phyloP scores from a whole-genome alignment of 371 early-diverging fungal genomes.

The Coemansia sp. region DNA sequence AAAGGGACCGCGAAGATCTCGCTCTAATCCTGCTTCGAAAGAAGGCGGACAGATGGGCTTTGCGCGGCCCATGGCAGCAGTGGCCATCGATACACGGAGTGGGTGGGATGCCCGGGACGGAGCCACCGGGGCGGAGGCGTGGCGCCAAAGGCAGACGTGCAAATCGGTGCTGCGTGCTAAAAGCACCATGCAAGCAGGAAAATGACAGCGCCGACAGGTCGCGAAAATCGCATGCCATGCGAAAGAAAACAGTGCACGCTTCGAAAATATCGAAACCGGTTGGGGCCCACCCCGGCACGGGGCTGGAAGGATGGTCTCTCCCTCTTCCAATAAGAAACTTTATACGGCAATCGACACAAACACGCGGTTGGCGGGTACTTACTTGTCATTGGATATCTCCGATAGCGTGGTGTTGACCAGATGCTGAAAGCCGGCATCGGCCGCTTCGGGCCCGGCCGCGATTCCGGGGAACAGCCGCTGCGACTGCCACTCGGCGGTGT shows the following conservation, averaged over 20 bases:
- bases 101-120: too few species aligned
- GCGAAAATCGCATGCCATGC: constrained; percentile 2
- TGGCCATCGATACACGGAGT: too few species aligned
- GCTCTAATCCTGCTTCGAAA: not conserved
- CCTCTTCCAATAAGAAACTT: not conserved
- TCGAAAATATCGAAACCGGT: constrained; percentile 1
- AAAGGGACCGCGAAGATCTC: not conserved
- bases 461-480: constrained; percentile 29
- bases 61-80: too few species aligned
- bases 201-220: not conserved
- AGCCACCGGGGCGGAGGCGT: too few species aligned
- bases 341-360: constrained; percentile 7
- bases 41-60: not conserved
- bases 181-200: constrained; percentile 1
- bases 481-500: constrained; percentile 34
- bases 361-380: constrained; percentile 15
- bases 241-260: not conserved
- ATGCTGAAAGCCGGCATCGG: constrained; percentile 8
- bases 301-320: not conserved
- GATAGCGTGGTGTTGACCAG: constrained; percentile 9
- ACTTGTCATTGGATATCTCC: constrained; percentile 40
- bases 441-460: not conserved
- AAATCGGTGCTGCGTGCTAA: not conserved
- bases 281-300: not conserved
- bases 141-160: not conserved